phyloP scores from a whole-genome alignment of 2,329 filamentous ascomycete species.

The Orbilia quercus region DNA sequence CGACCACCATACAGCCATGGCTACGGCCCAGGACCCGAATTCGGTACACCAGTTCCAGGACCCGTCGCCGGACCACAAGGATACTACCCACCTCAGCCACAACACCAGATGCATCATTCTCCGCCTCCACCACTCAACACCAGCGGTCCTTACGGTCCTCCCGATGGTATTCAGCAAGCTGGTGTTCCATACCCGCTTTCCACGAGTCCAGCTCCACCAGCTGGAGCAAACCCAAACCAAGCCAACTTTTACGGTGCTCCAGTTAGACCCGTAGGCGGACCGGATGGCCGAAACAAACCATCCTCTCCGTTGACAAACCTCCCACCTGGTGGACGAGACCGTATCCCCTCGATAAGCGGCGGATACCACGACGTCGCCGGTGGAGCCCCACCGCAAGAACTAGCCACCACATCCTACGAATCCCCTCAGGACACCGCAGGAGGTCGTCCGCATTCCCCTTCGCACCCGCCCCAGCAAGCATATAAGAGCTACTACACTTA shows the following conservation, averaged over 20 bases:
- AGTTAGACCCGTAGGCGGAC: conserved; percentile 67
- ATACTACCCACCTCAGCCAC: conserved; percentile 50
- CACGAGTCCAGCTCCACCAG: conserved; percentile 63
- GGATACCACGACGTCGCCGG: conserved; percentile 52
- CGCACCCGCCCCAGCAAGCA: conserved; percentile 20
- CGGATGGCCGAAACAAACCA: conserved; percentile 73
- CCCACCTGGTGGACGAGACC: conserved; percentile 24
- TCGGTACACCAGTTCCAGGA: conserved; percentile 57
- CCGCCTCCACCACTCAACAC: conserved; percentile 55
- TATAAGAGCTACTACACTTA: conserved; percentile 45
- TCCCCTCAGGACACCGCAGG: conserved; percentile 68
- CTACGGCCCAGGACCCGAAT: conserved; percentile 62
- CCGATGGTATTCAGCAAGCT: conserved; percentile 61
- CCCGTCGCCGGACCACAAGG: conserved; percentile 33
- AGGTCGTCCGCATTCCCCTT: conserved; percentile 60
- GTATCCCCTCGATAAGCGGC: conserved; percentile 43
- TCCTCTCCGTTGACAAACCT: conserved; percentile 25
- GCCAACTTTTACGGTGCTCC: conserved; percentile 37
- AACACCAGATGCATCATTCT: conserved; percentile 43
- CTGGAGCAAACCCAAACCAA: conserved; percentile 19
- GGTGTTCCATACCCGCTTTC: conserved; percentile 68
- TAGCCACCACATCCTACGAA: conserved; percentile 81
- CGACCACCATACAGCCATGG: conserved; percentile 64
- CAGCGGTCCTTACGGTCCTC: conserved; percentile 57
- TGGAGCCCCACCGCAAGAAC: conserved; percentile 74